Evolutionary conservation across 1,284 basidiomycete genomes (phyloP).

Genomic region (Peniophora sp.): DNA sequence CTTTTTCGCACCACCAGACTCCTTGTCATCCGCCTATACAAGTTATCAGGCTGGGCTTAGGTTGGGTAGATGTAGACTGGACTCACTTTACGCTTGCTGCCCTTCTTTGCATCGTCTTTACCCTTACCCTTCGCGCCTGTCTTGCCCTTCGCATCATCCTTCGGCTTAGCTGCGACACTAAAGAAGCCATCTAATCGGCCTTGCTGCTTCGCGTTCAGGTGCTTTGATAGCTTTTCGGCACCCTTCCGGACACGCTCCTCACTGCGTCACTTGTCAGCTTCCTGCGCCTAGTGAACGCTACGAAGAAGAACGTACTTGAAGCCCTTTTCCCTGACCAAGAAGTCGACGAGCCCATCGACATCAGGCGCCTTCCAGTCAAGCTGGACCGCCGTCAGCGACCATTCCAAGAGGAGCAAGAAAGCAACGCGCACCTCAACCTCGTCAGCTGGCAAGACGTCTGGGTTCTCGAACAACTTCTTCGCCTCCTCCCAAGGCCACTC

Average conservation of each 20-base stretch:
- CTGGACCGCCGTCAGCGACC: slow-evolving; percentile 29
- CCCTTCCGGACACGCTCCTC: slow-evolving; percentile 96
- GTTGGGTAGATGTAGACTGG: neutral
- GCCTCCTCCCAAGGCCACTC: slow-evolving; percentile 97
- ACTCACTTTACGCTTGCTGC: slow-evolving; percentile 66
- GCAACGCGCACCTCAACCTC: slow-evolving; percentile 67
- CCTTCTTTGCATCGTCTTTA: slow-evolving; percentile 33
- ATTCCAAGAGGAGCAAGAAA: neutral
- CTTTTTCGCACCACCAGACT: slow-evolving; percentile 34
- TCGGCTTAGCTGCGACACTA: slow-evolving; percentile 57
- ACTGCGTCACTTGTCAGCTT: slow-evolving; percentile 31
- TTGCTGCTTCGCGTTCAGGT: slow-evolving; percentile 89
- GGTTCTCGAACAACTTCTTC: slow-evolving; percentile 82
- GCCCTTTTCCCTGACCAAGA: slow-evolving; percentile 91
- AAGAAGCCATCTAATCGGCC: slow-evolving; percentile 96
- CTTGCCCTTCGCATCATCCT: slow-evolving; percentile 30
- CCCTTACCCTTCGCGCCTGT: slow-evolving; percentile 21
- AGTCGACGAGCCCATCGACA: slow-evolving; percentile 89
- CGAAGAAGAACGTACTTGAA: slow-evolving; percentile 67
- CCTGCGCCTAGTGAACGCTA: slow-evolving; percentile 2
- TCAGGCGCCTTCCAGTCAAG: slow-evolving; percentile 95
- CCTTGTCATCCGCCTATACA: slow-evolving; percentile 22
- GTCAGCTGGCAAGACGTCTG: slow-evolving; percentile 82
- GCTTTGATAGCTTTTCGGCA: slow-evolving; percentile 87
- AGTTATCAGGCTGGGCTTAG: neutral